Conservation (phyloP, 2,329 filamentous ascomycete species). For the Talaromyces sp. region DNA sequence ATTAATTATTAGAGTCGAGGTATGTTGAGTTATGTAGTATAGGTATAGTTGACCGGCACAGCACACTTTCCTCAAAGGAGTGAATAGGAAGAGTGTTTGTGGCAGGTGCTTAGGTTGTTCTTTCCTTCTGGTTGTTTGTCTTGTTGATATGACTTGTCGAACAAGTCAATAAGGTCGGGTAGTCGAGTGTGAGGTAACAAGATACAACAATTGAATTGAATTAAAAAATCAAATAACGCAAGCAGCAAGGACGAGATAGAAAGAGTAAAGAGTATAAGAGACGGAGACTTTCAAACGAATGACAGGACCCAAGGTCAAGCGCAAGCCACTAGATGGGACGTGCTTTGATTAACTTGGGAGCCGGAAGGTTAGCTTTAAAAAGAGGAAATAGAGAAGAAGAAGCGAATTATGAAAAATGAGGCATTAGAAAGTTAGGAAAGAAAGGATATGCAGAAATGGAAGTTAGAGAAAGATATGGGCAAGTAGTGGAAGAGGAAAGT, state of each 20-base stretch:
- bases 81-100: conserved; percentile 6
- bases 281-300: conserved; percentile 30
- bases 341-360: conserved; percentile 26
- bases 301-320: conserved; percentile 35
- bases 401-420: conserved; percentile 31
- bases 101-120: not conserved
- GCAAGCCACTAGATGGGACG: conserved; percentile 26
- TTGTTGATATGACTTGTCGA: not conserved
- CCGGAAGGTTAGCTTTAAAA: conserved; percentile 28
- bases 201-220: conserved; percentile 1
- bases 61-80: conserved; percentile 16
- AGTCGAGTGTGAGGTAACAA: not conserved
- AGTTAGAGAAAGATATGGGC: conserved; percentile 22
- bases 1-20: conserved; percentile 20
- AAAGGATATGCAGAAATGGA: conserved; percentile 32
- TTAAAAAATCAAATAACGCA: conserved; percentile 4
- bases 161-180: not conserved
- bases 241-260: conserved; percentile 10
- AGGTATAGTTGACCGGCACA: not conserved
- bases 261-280: conserved; percentile 12
- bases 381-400: conserved; percentile 29
- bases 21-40: conserved; percentile 2
- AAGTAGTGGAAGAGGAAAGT: conserved; percentile 24
- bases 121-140: not conserved
- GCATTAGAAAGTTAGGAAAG: conserved; percentile 30